phyloP scores from a whole-genome alignment of 768 basidiomycete genomes.

The Tephrocybe rancida region DNA sequence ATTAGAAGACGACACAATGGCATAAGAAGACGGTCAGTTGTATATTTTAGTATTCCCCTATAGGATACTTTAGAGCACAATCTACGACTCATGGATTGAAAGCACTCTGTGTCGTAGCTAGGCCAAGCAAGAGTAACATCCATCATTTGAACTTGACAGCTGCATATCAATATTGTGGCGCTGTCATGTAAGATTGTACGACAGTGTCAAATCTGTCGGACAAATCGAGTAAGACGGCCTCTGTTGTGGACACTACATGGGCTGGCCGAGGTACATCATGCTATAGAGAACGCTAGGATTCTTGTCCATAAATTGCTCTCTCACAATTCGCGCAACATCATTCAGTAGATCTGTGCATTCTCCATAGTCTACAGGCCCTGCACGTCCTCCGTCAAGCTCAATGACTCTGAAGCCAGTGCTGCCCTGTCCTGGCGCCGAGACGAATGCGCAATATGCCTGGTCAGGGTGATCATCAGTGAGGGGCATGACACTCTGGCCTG shows the following conservation, averaged over 20 bases:
- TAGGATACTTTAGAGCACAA: too few relatives aligned
- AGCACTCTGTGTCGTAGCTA: too few relatives aligned
- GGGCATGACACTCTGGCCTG: constrained; percentile 1
- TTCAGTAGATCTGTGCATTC: constrained; percentile 6
- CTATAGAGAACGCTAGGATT: constrained; percentile 6
- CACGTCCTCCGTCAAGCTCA: not conserved
- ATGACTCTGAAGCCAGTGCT: constrained; percentile 2
- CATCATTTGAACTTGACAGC: too few relatives aligned
- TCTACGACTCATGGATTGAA: too few relatives aligned
- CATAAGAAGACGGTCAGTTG: too few relatives aligned
- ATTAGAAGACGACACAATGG: constrained; percentile 1
- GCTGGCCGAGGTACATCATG: constrained; percentile 6
- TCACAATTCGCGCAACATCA: not conserved
- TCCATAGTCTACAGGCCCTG: constrained; percentile 1
- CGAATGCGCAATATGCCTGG: constrained; percentile 3
- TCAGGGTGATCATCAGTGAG: not conserved
- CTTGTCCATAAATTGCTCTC: constrained; percentile 1
- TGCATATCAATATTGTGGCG: too few relatives aligned
- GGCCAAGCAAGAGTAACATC: too few relatives aligned
- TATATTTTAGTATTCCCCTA: too few relatives aligned
- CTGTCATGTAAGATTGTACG: too few relatives aligned
- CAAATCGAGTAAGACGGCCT: too few relatives aligned
- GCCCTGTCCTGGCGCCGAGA: constrained; percentile 6
- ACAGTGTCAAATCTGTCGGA: too few relatives aligned
- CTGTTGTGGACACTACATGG: not conserved